phyloP scores from a whole-genome alignment of 1,284 basidiomycete genomes.

The Ustilago hordei region DNA sequence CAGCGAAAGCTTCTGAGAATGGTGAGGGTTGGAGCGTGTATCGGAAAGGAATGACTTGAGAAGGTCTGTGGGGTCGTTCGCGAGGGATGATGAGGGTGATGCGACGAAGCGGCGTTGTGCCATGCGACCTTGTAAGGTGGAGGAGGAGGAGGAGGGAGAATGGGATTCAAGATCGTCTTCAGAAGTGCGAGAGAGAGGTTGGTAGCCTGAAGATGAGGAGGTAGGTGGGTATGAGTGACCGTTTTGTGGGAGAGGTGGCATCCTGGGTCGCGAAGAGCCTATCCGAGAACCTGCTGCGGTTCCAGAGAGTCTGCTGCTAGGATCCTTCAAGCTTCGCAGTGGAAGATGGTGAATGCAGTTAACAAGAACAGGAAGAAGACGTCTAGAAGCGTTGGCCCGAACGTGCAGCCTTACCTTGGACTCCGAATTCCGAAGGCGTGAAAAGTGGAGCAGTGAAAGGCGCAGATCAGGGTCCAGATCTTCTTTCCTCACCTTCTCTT shows the following conservation, averaged over 20 bases:
- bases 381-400: background rate
- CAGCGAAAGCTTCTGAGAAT: conserved; percentile 9
- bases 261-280: background rate
- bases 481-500: background rate
- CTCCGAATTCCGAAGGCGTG: background rate
- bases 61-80: conserved; percentile 26
- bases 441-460: background rate
- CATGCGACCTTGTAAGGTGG: background rate
- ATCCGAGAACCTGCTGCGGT: background rate
- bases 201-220: conserved; percentile 31
- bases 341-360: background rate
- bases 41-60: conserved; percentile 30
- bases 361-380: background rate
- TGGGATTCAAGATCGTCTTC: conserved; percentile 20
- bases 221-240: conserved; percentile 22
- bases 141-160: background rate
- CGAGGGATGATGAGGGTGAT: conserved; percentile 29
- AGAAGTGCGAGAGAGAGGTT: conserved; percentile 9
- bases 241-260: conserved; percentile 32
- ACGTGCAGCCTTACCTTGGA: background rate
- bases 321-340: too few relatives aligned
- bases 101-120: conserved; percentile 11
- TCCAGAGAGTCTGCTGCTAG: background rate
- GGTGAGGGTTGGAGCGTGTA: conserved; percentile 10
- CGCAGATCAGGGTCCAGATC: background rate